Conservation (phyloP, 306 rosid species). For the Potentilla sterilis region DNA sequence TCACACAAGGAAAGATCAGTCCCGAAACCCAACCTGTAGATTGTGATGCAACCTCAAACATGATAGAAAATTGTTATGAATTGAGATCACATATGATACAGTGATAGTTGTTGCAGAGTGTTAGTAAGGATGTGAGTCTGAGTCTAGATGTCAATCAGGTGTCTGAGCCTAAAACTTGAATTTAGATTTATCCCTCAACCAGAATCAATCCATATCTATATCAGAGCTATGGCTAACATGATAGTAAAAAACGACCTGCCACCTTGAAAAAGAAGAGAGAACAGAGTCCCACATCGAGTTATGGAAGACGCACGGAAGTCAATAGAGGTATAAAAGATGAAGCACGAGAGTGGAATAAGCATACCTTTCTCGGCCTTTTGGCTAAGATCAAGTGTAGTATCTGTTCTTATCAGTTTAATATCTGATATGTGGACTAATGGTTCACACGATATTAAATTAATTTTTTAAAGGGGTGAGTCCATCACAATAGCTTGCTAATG, state of each 20-base stretch:
- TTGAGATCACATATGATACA: not conserved
- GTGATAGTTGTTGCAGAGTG: not conserved
- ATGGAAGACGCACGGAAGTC: not conserved
- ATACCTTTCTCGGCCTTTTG: constrained; percentile 21
- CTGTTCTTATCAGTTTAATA: too few species aligned
- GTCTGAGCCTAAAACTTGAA: not conserved
- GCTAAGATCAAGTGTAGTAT: constrained; percentile 7
- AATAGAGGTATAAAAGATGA: not conserved
- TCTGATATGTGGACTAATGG: too few species aligned
- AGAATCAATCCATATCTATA: too few species aligned
- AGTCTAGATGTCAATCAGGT: not conserved
- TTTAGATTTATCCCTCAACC: too few species aligned
- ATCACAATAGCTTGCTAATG: too few species aligned
- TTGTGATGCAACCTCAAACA: not conserved
- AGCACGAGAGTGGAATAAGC: rapidly evolving
- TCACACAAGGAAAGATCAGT: too few species aligned
- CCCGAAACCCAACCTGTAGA: too few species aligned
- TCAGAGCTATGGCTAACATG: too few species aligned
- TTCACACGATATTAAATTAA: too few species aligned
- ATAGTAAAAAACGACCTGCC: too few species aligned
- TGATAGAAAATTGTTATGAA: not conserved
- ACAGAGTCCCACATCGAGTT: not conserved
- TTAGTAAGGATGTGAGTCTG: not conserved
- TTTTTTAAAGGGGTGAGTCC: too few species aligned
- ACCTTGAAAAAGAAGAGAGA: not conserved